Evolutionary conservation across 2,329 filamentous ascomycete genomes (phyloP), one percentile per base, ranked within the genome.

Genomic region (Verticillium nubilum): DNA sequence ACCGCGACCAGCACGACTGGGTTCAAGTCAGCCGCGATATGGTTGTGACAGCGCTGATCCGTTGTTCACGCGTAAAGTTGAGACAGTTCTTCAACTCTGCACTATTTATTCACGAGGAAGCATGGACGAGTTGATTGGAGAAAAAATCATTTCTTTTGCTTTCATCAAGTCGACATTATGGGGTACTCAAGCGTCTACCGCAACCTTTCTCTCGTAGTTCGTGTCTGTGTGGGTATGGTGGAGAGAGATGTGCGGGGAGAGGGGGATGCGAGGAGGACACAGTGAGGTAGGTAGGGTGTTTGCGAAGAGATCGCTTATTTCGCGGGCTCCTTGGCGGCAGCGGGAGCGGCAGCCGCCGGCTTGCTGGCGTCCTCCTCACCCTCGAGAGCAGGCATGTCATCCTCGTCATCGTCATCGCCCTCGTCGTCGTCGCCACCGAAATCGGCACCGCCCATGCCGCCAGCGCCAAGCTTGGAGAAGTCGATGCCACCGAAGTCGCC

Each of bases 401-500:
- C 90, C 57, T 91, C 88, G 37, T 87, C 84, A 1, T 87, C 86
- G 3, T 84, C 83, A 12, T 83, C 84, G 2, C 81, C 79, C 25
- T 81, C 80, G 5, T 79, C 79, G 6, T 76, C 76, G 1, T 75
- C 75, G 2, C 72, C 78, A 27, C 81, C 85, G 25, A 50, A 50
- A 19, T 50, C 42, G 54, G 73, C 77, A 63, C 76, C 77, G 63
- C 73, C 67, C 53, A 68, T 72, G 54, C 77, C 85, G 65, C 81
- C 85, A 64, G 82, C 88, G 64, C 87, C 88, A 63, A 96, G 88
- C 83, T 96, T 96, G 69, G 90, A 95, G 86, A 96, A 96, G 78
- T 96, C 92, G 72, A 97, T 95, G 69, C 90, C 91, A 69, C 90
- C 87, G 65, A 95, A 91, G 75, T 92, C 91, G 66, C 86, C 87